phyloP scores from a whole-genome alignment of 192 early-diverging fungal genomes.

The Chytriomyces confervae region DNA sequence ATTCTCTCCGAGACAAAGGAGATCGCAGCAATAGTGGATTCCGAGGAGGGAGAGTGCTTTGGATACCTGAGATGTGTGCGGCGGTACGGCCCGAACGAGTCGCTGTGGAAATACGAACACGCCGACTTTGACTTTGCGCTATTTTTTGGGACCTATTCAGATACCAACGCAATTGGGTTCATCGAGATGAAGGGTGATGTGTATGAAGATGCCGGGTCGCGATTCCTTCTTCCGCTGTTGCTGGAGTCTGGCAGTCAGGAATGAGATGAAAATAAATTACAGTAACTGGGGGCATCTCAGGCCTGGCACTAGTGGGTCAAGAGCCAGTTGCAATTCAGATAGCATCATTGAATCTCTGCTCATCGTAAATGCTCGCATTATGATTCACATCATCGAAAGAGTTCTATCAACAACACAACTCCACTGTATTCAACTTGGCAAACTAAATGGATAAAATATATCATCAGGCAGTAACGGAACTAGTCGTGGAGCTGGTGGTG shows the following conservation, averaged over 20 bases:
- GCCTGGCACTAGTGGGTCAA: background rate
- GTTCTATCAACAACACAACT: background rate
- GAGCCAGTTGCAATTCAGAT: background rate
- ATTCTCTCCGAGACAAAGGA: constrained; percentile 2
- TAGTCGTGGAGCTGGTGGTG: constrained; percentile 14
- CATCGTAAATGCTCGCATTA: background rate
- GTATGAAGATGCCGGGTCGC: constrained; percentile 16
- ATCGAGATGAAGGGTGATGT: constrained; percentile 23
- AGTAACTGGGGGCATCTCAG: too few species aligned
- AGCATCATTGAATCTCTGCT: background rate
- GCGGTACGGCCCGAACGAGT: background rate
- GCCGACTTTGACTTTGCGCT: constrained; percentile 5
- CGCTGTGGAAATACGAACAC: constrained; percentile 20
- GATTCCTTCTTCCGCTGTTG: constrained; percentile 14
- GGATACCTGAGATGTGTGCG: constrained; percentile 8
- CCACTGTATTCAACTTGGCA: constrained; percentile 5
- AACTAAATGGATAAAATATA: constrained; percentile 24
- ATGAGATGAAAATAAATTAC: background rate
- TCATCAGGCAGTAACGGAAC: constrained; percentile 24
- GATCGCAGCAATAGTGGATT: background rate
- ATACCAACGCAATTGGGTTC: background rate
- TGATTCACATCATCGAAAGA: background rate
- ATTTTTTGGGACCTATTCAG: constrained; percentile 15
- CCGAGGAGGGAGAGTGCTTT: background rate
- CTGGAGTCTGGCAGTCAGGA: background rate